Evolutionary conservation across 495 filamentous ascomycete species (phyloP).

Genomic region (Baudoinia panamericana): DNA sequence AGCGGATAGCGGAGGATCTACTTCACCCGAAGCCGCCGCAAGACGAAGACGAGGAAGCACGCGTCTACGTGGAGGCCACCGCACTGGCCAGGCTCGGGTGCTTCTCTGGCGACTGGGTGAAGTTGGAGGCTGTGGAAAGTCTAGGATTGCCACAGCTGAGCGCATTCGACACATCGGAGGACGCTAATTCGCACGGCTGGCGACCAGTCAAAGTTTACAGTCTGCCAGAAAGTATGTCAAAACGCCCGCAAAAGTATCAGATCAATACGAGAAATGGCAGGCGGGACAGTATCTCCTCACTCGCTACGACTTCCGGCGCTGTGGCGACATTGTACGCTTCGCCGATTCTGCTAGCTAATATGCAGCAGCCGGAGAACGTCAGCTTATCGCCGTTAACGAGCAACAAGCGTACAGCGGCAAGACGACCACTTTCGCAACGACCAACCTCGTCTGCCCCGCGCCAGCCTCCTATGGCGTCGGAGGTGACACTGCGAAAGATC

Average conservation of each 20-base stretch:
- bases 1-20: slow-evolving; percentile 58
- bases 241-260: slow-evolving; percentile 39
- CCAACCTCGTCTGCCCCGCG: slow-evolving; percentile 49
- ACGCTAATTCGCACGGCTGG: slow-evolving; percentile 43
- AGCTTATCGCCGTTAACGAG: slow-evolving; percentile 22
- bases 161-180: slow-evolving; percentile 32
- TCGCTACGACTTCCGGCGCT: slow-evolving; percentile 31
- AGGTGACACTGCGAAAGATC: slow-evolving; percentile 81
- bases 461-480: slow-evolving; percentile 73
- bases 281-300: slow-evolving; percentile 41
- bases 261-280: slow-evolving; percentile 36
- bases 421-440: slow-evolving; percentile 7
- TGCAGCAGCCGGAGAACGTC: slow-evolving; percentile 63
- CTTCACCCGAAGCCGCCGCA: slow-evolving; percentile 69
- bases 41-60: slow-evolving; percentile 77
- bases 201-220: slow-evolving; percentile 78
- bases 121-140: slow-evolving; percentile 59
- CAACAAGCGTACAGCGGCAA: slow-evolving; percentile 8
- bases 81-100: slow-evolving; percentile 78
- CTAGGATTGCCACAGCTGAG: slow-evolving; percentile 37
- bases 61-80: slow-evolving; percentile 76
- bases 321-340: slow-evolving; percentile 55
- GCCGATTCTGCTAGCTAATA: slow-evolving; percentile 72
- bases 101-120: slow-evolving; percentile 97
- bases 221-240: slow-evolving; percentile 49